phyloP scores from a whole-genome alignment of 345 rosid genomes.

The Eucalyptus curtisii region DNA sequence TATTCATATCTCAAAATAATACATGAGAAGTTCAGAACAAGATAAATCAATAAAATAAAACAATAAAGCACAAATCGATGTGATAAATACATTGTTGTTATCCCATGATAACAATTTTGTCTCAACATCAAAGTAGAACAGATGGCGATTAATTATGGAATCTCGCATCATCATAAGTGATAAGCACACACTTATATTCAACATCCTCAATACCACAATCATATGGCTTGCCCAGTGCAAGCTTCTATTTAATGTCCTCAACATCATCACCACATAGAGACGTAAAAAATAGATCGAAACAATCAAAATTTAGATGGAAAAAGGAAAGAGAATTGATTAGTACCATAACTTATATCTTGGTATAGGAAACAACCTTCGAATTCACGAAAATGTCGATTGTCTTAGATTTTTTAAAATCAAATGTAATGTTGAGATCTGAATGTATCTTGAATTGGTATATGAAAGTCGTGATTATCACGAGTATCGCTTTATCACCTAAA shows the following conservation, averaged over 20 bases:
- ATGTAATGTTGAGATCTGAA: neutral
- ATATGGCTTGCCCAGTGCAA: too few relatives aligned
- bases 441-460: fast-evolving
- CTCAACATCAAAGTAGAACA: fast-evolving
- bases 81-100: neutral
- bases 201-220: too few relatives aligned
- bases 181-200: too few relatives aligned
- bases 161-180: too few relatives aligned
- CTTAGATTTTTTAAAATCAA: neutral
- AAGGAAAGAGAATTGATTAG: too few relatives aligned
- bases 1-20: neutral
- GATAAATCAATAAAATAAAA: too few relatives aligned
- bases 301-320: neutral
- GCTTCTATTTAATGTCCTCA: too few relatives aligned
- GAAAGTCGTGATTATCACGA: neutral
- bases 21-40: neutral
- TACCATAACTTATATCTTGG: neutral
- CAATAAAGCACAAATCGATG: neutral
- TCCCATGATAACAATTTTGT: too few relatives aligned
- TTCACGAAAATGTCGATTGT: neutral
- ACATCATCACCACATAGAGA: fast-evolving
- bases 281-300: neutral
- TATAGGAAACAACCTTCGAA: neutral
- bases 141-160: too few relatives aligned
- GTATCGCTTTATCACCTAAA: neutral